phyloP scores from a whole-genome alignment of 1,284 basidiomycete species.

The Kwoniella shivajii region DNA sequence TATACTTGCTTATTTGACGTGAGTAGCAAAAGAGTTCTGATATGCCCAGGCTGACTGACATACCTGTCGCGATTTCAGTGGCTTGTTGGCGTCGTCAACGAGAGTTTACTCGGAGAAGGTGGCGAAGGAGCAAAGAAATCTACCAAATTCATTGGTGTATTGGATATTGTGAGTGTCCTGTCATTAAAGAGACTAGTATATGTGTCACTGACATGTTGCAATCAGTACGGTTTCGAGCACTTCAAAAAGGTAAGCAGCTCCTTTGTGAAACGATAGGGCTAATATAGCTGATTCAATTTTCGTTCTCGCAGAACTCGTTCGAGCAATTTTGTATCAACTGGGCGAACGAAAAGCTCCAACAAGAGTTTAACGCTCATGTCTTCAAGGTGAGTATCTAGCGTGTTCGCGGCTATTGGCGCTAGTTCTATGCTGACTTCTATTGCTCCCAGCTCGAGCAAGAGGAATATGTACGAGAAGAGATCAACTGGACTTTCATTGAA shows the following conservation, averaged over 20 bases:
- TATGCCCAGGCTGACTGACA: too few relatives aligned
- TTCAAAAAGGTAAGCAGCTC: constrained; percentile 73
- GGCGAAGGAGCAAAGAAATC: constrained; percentile 80
- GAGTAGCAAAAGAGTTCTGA: too few relatives aligned
- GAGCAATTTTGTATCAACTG: constrained; percentile 99
- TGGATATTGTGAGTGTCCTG: constrained; percentile 65
- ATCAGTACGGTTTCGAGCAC: constrained; percentile 92
- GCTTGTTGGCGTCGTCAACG: constrained; percentile 96
- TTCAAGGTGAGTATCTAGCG: constrained; percentile 65
- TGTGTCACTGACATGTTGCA: not conserved
- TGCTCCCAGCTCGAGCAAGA: constrained; percentile 81
- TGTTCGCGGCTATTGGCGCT: not conserved
- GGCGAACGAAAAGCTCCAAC: constrained; percentile 96
- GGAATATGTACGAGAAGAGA: constrained; percentile 97
- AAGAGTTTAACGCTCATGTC: constrained; percentile 98
- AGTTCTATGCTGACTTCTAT: too few relatives aligned
- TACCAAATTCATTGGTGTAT: constrained; percentile 97
- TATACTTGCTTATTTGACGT: constrained; percentile 92
- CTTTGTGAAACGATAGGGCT: not conserved
- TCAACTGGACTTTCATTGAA: constrained; percentile 99
- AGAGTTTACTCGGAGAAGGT: constrained; percentile 87
- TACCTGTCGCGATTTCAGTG: constrained; percentile 66
- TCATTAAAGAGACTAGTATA: not conserved
- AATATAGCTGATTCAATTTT: not conserved
- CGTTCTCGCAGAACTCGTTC: constrained; percentile 74